Base-by-base conservation (phyloP, 148 eudicot genomes). In the Fagopyrum homotropicum region DNA sequence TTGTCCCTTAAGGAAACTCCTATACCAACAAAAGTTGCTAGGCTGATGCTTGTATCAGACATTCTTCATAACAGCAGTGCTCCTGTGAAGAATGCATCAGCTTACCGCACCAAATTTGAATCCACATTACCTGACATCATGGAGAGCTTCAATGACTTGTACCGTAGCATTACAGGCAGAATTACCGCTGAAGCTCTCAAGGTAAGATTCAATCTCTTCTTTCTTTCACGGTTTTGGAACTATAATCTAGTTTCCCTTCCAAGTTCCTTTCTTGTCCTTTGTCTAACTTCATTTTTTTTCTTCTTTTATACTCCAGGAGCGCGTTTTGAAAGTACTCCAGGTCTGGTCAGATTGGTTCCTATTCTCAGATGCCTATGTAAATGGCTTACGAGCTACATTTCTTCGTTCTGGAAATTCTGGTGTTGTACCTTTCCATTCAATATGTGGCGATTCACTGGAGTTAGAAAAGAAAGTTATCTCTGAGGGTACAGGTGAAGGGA, bases 291-390 rank as follows among this genome's bases (percentile, higher is more conserved):
- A 43, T 9, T 49, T 47, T 35, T 35, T 35, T 35, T 35, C 40
- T 35, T 35, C 40, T 35, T 35, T 59, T 26, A 47, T 50, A 50
- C 54, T 78, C 40, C 86, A 95, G 98, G 98, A 95, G 83, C 91
- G 97, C 45, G 93, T 95, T 79, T 75, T 92, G 79, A 95, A 95
- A 82, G 98, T 95, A 72, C 97, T 92, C 79, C 98, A 95, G 82
- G 98, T 92, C 60, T 95, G 98, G 98, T 85, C 98, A 45, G 98
- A 95, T 81, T 95, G 98, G 98, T 95, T 95, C 85, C 85, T 95
- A 47, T 95, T 95, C 86, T 95, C 98, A 22, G 98, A 95, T 81
- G 93, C 93, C 52, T 95, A 90, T 79, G 92, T 92, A 73, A 95
- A 95, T 76, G 98, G 98, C 64, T 73, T 95, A 78, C 88, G 97